Conservation (phyloP, 371 early-diverging fungal genomes). For the Dichotomocladium elegans region DNA sequence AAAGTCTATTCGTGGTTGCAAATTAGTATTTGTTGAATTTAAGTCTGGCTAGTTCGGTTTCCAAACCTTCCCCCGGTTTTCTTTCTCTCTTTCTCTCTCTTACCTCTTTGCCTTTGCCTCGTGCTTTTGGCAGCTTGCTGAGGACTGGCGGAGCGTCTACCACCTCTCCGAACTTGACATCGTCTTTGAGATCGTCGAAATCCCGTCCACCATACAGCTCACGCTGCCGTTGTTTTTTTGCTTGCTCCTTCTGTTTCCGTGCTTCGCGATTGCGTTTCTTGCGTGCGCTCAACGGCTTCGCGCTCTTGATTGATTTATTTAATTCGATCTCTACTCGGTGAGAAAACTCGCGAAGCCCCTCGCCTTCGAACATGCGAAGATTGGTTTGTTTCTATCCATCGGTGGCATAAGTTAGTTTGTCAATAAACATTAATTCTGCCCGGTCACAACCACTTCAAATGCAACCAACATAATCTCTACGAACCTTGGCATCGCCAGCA, state of each 20-base stretch:
- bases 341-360: constrained; percentile 34
- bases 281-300: constrained; percentile 30
- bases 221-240: constrained; percentile 29
- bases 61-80: background rate
- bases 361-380: constrained; percentile 36
- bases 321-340: constrained; percentile 39
- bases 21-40: background rate
- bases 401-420: too few species aligned
- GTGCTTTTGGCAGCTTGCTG: constrained; percentile 46
- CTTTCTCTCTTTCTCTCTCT: background rate
- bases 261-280: constrained; percentile 36
- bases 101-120: constrained; percentile 39
- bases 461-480: too few species aligned
- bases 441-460: too few species aligned
- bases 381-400: constrained; percentile 2
- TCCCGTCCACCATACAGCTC: constrained; percentile 42
- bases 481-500: background rate
- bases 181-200: constrained; percentile 50
- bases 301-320: constrained; percentile 19
- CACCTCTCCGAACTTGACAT: constrained; percentile 57
- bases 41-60: background rate
- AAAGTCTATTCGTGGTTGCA: background rate
- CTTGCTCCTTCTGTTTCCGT: constrained; percentile 38
- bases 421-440: too few species aligned
- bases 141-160: constrained; percentile 53